Evolutionary conservation across 768 basidiomycete genomes (phyloP).

Genomic region (Auriscalpium orientale): DNA sequence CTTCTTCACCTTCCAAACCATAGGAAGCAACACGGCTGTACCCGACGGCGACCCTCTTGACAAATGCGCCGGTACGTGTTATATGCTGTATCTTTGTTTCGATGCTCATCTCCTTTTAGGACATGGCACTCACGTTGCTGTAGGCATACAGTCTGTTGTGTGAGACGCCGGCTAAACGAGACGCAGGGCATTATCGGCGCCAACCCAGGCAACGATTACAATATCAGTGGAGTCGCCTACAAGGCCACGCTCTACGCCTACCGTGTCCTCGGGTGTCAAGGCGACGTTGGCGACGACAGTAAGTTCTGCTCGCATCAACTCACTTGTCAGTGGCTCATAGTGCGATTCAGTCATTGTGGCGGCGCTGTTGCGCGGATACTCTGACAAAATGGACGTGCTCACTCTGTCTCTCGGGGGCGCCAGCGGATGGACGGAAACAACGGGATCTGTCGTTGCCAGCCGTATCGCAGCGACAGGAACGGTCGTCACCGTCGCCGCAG

Average conservation of each 20-base stretch:
- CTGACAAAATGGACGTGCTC: slow-evolving; percentile 54
- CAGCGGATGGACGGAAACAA: slow-evolving; percentile 56
- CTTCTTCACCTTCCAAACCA: too few relatives aligned
- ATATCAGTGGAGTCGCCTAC: slow-evolving; percentile 65
- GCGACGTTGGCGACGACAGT: slow-evolving; percentile 46
- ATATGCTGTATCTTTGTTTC: neutral
- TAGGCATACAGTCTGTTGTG: slow-evolving; percentile 9
- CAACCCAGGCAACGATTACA: slow-evolving; percentile 52
- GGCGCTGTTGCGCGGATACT: slow-evolving; percentile 41
- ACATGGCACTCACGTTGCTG: slow-evolving; percentile 52
- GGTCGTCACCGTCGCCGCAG: slow-evolving; percentile 57
- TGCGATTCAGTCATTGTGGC: slow-evolving; percentile 35
- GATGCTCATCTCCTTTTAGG: slow-evolving; percentile 14
- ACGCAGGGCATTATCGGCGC: slow-evolving; percentile 54
- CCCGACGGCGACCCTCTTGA: slow-evolving; percentile 48
- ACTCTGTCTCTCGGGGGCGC: slow-evolving; percentile 58
- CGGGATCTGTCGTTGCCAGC: slow-evolving; percentile 47
- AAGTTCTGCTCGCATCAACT: slow-evolving; percentile 1
- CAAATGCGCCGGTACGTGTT: slow-evolving; percentile 33
- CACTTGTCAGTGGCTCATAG: slow-evolving; percentile 9
- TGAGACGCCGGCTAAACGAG: slow-evolving; percentile 18
- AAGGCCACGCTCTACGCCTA: slow-evolving; percentile 47
- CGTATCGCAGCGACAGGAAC: slow-evolving; percentile 49
- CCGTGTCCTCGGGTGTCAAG: slow-evolving; percentile 54
- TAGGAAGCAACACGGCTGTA: slow-evolving; percentile 38